phyloP scores from a whole-genome alignment of 306 rosid species.

The Crotalaria pallida region DNA sequence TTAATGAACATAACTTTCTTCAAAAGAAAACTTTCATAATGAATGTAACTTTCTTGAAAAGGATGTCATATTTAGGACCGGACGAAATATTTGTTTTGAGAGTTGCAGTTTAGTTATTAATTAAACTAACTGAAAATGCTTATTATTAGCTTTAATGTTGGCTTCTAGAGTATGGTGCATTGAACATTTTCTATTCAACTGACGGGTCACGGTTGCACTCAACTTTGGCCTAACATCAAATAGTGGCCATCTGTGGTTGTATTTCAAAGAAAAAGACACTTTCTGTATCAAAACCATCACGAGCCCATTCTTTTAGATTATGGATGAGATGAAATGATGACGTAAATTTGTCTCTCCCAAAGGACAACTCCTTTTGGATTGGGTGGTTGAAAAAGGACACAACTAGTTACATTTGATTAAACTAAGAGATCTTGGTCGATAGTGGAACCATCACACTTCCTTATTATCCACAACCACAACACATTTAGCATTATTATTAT shows the following conservation, averaged over 20 bases:
- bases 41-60: too few relatives aligned
- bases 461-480: not conserved
- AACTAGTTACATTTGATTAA: not conserved
- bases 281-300: not conserved
- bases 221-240: not conserved
- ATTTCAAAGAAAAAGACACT: not conserved
- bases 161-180: not conserved
- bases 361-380: not conserved
- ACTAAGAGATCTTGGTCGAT: not conserved
- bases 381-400: not conserved
- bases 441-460: not conserved
- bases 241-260: conserved; percentile 15
- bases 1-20: too few relatives aligned
- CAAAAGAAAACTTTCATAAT: too few relatives aligned
- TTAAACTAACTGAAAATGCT: too few relatives aligned
- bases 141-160: too few relatives aligned
- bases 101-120: too few relatives aligned
- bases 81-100: too few relatives aligned
- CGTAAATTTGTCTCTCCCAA: not conserved
- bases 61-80: too few relatives aligned
- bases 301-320: not conserved
- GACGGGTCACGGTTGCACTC: not conserved
- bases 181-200: not conserved
- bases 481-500: not conserved
- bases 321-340: not conserved